A percentile compares a stretch with the other conserved stretches of the same genome.
Evolutionary conservation across 441 rosid genomes (phyloP).

Genomic region (Mallotus japonicus): DNA sequence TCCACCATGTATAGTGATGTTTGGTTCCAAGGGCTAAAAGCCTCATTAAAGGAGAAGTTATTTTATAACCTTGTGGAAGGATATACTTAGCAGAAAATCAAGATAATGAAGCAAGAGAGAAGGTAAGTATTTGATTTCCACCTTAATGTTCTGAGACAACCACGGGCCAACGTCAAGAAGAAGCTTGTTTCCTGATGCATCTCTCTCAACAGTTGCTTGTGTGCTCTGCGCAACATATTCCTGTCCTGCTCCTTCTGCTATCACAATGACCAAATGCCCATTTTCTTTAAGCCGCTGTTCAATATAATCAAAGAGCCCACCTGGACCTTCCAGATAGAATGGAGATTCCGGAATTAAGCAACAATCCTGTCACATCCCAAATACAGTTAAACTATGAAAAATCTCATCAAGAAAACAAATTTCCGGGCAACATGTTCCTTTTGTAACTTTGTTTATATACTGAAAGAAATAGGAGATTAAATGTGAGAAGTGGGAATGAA

Average conservation of each 20-base stretch:
- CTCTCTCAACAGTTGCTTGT: slow-evolving; percentile 39
- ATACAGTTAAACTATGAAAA: slow-evolving; percentile 16
- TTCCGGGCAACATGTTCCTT: not conserved
- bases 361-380: slow-evolving; percentile 65
- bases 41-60: not conserved
- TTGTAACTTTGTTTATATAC: slow-evolving; percentile 5
- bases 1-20: not conserved
- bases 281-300: slow-evolving; percentile 61
- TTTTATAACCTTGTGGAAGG: not conserved
- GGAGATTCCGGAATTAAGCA: slow-evolving; percentile 87
- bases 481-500: not conserved
- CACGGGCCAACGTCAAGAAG: slow-evolving; percentile 67
- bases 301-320: slow-evolving; percentile 67
- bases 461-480: not conserved
- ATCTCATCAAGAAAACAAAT: not conserved
- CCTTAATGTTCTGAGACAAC: slow-evolving; percentile 70
- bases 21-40: slow-evolving; percentile 5
- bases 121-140: slow-evolving; percentile 21
- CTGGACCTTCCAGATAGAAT: slow-evolving; percentile 69
- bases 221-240: slow-evolving; percentile 45
- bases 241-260: slow-evolving; percentile 86
- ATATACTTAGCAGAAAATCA: slow-evolving; percentile 9
- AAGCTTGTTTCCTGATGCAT: slow-evolving; percentile 78
- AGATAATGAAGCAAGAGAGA: slow-evolving; percentile 7
- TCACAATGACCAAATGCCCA: slow-evolving; percentile 77